Conservation (phyloP, 768 basidiomycete species). For the Trametes coccinea region DNA sequence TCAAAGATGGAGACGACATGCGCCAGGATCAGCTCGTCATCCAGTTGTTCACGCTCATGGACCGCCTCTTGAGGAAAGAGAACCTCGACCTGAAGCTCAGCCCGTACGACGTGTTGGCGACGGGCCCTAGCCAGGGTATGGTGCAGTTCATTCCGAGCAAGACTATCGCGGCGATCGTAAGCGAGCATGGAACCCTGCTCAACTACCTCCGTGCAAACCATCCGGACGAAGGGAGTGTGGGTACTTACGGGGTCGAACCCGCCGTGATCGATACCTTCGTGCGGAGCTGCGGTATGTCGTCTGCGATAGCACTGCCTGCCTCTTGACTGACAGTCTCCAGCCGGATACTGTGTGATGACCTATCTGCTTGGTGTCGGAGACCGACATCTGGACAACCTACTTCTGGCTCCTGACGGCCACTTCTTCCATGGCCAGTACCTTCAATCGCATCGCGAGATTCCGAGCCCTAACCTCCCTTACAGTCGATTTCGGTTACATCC, state of each 20-base stretch:
- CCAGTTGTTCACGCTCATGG: constrained; percentile 99
- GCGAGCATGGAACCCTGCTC: constrained; percentile 84
- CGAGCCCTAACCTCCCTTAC: background rate
- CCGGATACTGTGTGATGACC: constrained; percentile 97
- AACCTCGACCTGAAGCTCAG: constrained; percentile 91
- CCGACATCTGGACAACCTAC: constrained; percentile 92
- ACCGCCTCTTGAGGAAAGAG: constrained; percentile 88
- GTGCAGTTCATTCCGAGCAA: constrained; percentile 94
- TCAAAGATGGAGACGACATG: constrained; percentile 99
- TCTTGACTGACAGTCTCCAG: constrained; percentile 41
- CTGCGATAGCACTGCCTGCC: background rate
- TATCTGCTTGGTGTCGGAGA: constrained; percentile 97
- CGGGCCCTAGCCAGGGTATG: constrained; percentile 92
- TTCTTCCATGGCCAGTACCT: constrained; percentile 85
- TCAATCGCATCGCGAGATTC: no score
- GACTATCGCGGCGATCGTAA: constrained; percentile 92
- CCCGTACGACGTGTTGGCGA: constrained; percentile 92
- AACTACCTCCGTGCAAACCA: constrained; percentile 85
- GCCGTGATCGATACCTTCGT: constrained; percentile 95
- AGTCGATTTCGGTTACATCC: constrained; percentile 99
- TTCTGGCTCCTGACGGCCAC: constrained; percentile 91
- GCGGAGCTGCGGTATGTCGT: constrained; percentile 83
- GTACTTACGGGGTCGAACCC: constrained; percentile 93
- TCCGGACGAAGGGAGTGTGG: constrained; percentile 93
- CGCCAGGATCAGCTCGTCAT: constrained; percentile 98